Evolutionary conservation across 2,329 filamentous ascomycete genomes (phyloP).

Genomic region (Nigrospora sphaerica): DNA sequence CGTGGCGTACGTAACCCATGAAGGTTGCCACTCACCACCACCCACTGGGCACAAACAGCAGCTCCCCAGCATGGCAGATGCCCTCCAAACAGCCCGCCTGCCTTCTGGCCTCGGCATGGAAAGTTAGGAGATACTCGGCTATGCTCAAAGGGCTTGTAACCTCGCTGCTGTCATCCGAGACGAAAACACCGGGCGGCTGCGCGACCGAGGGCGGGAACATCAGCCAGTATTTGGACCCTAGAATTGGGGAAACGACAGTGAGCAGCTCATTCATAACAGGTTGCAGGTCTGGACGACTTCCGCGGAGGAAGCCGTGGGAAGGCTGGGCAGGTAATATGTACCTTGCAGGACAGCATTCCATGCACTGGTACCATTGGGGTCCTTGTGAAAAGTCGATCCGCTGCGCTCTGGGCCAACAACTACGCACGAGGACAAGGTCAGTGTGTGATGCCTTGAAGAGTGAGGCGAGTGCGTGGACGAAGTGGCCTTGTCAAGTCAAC

Average conservation of each 20-base stretch:
- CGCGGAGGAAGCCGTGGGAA: no score
- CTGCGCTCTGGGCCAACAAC: conserved; percentile 78
- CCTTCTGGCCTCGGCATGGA: conserved; percentile 74
- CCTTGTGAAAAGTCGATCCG: conserved; percentile 92
- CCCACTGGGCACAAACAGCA: conserved; percentile 85
- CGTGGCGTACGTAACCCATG: no score
- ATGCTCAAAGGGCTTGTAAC: conserved; percentile 92
- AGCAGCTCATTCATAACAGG: no score
- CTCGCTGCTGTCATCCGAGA: conserved; percentile 83
- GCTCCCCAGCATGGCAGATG: conserved; percentile 75
- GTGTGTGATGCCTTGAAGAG: neutral
- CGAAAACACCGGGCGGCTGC: conserved; percentile 80
- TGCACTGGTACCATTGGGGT: conserved; percentile 65
- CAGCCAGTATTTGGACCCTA: conserved; percentile 94
- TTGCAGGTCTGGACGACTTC: no score
- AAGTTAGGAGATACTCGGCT: conserved; percentile 90
- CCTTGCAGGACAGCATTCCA: conserved; percentile 56
- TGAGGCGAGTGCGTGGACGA: no score
- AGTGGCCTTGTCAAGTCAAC: no score
- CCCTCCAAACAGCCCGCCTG: conserved; percentile 77
- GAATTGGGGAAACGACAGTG: conserved; percentile 32
- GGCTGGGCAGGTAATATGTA: no score
- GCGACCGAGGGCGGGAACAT: conserved; percentile 77
- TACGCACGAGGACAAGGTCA: neutral
- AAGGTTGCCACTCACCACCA: conserved; percentile 56